Evolutionary conservation across 2,329 filamentous ascomycete genomes (phyloP).

Genomic region (Fusarium sp.): DNA sequence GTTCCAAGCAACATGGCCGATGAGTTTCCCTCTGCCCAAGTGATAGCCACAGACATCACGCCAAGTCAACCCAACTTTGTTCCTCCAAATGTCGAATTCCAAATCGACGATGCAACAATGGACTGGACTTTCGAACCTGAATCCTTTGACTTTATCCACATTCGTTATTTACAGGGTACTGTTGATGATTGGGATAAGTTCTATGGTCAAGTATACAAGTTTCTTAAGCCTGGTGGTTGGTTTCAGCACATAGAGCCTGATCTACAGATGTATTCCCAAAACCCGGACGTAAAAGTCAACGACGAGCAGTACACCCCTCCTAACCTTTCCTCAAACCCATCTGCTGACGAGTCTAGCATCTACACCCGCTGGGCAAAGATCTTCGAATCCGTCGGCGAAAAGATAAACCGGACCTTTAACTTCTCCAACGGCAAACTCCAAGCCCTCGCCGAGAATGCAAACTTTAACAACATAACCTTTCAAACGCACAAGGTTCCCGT

Average conservation of each 20-base stretch:
- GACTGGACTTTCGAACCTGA: conserved; percentile 57
- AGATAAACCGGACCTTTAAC: conserved; percentile 31
- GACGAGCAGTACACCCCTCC: conserved; percentile 25
- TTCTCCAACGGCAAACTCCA: conserved; percentile 34
- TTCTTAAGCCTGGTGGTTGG: conserved; percentile 42
- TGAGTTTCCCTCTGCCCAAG: conserved; percentile 35
- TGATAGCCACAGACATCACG: conserved; percentile 38
- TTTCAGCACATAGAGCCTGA: conserved; percentile 44
- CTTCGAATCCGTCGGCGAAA: conserved; percentile 31
- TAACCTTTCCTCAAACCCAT: rapidly evolving
- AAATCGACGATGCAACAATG: conserved; percentile 51
- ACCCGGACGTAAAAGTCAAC: conserved; percentile 4
- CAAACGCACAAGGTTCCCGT: conserved; percentile 36
- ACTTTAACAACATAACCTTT: conserved; percentile 4
- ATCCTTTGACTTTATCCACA: conserved; percentile 49
- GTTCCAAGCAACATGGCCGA: conserved; percentile 29
- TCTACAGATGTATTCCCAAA: conserved; percentile 34
- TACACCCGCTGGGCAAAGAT: conserved; percentile 32
- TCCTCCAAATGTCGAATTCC: conserved; percentile 52
- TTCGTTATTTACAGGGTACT: conserved; percentile 46
- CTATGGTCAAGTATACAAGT: conserved; percentile 32
- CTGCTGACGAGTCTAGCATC: conserved; percentile 1
- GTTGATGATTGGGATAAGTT: conserved; percentile 47
- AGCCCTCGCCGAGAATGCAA: conserved; percentile 25
- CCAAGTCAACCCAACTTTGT: conserved; percentile 40